These are phyloP conservation scores for Rhodotorula sp. DNA, from an alignment of 1,284 basidiomycete genomes.

Conservation along the genomic window DNA sequence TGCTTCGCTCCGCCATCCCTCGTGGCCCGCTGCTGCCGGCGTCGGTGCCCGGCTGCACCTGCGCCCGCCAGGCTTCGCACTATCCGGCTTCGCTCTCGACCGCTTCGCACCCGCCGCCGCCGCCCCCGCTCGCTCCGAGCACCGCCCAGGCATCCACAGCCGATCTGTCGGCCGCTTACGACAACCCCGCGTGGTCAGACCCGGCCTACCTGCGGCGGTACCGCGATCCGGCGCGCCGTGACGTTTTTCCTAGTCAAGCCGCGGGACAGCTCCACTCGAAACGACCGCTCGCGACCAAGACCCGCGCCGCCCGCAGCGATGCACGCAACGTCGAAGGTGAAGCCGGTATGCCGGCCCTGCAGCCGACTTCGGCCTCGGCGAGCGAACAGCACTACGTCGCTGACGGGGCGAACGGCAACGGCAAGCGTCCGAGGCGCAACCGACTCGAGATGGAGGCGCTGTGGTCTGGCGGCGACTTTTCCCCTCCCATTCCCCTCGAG, in stretches of 20 bases:
- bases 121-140: conserved; percentile 5
- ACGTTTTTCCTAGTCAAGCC: conserved; percentile 8
- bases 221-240: conserved; percentile 35
- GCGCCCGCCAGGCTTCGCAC: conserved; percentile 17
- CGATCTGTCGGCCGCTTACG: not conserved
- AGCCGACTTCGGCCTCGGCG: not conserved
- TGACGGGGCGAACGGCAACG: conserved; percentile 6
- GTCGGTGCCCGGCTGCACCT: not conserved
- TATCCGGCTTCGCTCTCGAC: conserved; percentile 14
- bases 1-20: conserved; percentile 12
- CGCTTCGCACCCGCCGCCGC: not conserved
- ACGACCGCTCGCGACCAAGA: not conserved
- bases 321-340: not conserved
- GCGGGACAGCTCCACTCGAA: not conserved
- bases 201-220: conserved; percentile 40
- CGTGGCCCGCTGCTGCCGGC: not conserved
- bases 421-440: conserved; percentile 16
- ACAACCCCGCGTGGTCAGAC: conserved; percentile 36
- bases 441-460: conserved; percentile 36
- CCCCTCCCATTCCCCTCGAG: conserved; percentile 35
- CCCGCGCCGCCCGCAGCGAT: not conserved
- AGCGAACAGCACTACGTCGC: not conserved
- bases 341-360: not conserved
- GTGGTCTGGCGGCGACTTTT: conserved; percentile 35
- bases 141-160: not conserved